Conservation (phyloP, 352 stramenopile genomes). For the Globisporangium camurandrum region DNA sequence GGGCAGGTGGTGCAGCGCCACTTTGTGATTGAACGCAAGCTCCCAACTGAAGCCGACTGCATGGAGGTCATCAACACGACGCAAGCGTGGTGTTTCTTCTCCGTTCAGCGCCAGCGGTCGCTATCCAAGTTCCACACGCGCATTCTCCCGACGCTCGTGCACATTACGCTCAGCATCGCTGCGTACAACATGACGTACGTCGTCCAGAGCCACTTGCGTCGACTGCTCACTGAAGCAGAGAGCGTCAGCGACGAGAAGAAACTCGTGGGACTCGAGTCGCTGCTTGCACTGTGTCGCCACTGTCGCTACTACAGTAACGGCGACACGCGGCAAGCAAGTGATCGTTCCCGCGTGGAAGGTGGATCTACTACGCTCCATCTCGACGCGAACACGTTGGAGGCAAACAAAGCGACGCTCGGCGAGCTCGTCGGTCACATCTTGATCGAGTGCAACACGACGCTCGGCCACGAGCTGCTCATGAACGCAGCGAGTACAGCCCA, state of each 20-base stretch:
- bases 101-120: slow-evolving; percentile 31
- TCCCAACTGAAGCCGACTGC: slow-evolving; percentile 46
- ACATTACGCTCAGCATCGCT: slow-evolving; percentile 46
- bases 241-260: slow-evolving; percentile 67
- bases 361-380: too few species aligned
- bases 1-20: slow-evolving; percentile 39
- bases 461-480: slow-evolving; percentile 31
- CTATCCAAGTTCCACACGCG: slow-evolving; percentile 22
- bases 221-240: slow-evolving; percentile 46
- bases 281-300: slow-evolving; percentile 21
- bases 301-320: background rate
- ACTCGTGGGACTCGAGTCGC: slow-evolving; percentile 49
- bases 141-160: slow-evolving; percentile 36
- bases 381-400: slow-evolving; percentile 28
- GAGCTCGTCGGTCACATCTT: slow-evolving; percentile 57
- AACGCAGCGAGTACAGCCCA: background rate
- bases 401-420: slow-evolving; percentile 25
- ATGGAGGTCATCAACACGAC: slow-evolving; percentile 82
- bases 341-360: background rate
- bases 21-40: slow-evolving; percentile 25
- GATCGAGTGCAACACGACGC: slow-evolving; percentile 58
- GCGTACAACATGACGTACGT: slow-evolving; percentile 68
- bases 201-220: slow-evolving; percentile 56
- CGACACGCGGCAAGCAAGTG: too few species aligned
- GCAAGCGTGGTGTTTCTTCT: slow-evolving; percentile 76